phyloP scores from a whole-genome alignment of 2,329 filamentous ascomycete species.

The Stylonectria norvegica region DNA sequence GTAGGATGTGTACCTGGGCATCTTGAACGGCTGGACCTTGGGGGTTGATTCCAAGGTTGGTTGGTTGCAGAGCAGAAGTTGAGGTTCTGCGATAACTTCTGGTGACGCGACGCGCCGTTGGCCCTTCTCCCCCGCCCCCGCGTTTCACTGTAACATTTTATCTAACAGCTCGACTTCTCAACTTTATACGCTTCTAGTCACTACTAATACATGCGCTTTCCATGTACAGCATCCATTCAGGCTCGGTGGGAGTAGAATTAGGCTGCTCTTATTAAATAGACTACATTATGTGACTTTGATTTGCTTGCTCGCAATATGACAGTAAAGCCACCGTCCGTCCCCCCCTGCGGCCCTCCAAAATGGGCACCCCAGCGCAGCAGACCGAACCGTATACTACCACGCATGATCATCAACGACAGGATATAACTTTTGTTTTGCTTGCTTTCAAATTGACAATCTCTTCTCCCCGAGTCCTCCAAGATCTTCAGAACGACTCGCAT shows the following conservation, averaged over 20 bases:
- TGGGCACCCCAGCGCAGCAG: no score
- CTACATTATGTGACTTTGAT: no score
- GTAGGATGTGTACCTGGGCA: conserved; percentile 19
- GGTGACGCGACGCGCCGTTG: conserved; percentile 12
- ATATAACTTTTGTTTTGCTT: conserved; percentile 21
- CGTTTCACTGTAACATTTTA: conserved; percentile 10
- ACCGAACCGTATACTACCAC: no score
- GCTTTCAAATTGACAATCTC: conserved; percentile 20
- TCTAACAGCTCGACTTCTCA: no score
- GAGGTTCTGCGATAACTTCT: conserved; percentile 2
- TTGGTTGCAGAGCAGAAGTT: conserved; percentile 5
- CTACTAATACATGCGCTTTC: no score
- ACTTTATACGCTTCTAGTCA: no score
- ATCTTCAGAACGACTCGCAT: conserved; percentile 10
- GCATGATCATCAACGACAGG: no score
- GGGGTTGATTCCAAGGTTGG: conserved; percentile 2
- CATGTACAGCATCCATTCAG: no score
- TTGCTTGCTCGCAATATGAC: conserved; percentile 1
- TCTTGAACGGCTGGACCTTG: conserved; percentile 14
- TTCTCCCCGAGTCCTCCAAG: conserved; percentile 12
- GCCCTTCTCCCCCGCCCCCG: conserved; percentile 5
- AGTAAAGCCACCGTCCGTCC: no score
- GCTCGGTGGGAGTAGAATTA: no score
- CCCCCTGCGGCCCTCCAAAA: no score
- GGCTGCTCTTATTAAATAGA: no score